Base-by-base conservation (phyloP, 164 flowering plant species). In the Berberis vulgaris region DNA sequence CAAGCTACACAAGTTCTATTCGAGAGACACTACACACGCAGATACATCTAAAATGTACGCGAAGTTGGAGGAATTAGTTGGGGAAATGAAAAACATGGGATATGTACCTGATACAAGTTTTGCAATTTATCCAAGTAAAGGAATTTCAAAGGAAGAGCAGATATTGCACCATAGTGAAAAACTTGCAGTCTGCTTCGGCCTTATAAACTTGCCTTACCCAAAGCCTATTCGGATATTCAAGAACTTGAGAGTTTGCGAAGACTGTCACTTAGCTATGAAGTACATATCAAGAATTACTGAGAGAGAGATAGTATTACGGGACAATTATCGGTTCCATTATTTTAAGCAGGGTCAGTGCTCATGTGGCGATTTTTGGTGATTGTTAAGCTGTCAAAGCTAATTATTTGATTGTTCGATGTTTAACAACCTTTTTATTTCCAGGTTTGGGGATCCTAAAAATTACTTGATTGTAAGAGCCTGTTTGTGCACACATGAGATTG, bases 141-240 rank as follows among this genome's bases (percentile, higher is more conserved):
- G 52, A 49, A 13, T 52, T 43, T 9, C 46, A 43, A 63, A 59
- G 53, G 65, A 66, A 63, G 62, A 64, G 10, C 61, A 57, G 39
- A 57, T 70, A 41, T 54, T 63, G 45, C 45, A 52, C 54, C 77
- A 70, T 54, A 74, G 73, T 46, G 77, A 70, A 50, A 73, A 69
- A 49, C 68, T 73, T 41, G 70, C 77, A 54, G 62, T 73, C 56
- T 60, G 68, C 54, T 74, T 70, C n/a, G 77, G 73, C 45, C 71
- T 69, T 49, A 10, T 73, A 39, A 65, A 44, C 66, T 63, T 66
- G 65, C 61, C 67, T 1, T n/a, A 54, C 5, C 57, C 57, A 13
- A 70, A 13, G 41, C 73, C 77, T 3, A 60, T 74, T 52, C 70
- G 68, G 13, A 56, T 74, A 11, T 70, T 63, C 54, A 74, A 74